These are phyloP conservation scores for Aureobasidium pullulans DNA, from an alignment of 2,329 filamentous ascomycete genomes.

Conservation along the genomic window DNA sequence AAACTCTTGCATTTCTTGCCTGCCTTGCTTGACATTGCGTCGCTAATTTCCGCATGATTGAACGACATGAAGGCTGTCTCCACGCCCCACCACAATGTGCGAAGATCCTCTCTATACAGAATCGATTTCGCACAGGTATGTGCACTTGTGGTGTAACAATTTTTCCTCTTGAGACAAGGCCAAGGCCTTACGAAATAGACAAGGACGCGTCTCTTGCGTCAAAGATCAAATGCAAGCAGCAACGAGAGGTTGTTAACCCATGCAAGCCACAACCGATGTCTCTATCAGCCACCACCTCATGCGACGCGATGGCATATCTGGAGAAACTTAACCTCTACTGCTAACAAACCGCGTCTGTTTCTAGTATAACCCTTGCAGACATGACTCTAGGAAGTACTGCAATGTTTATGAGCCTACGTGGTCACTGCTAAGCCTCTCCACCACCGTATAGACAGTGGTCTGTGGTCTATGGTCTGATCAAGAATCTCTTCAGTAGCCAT, in stretches of 20 bases:
- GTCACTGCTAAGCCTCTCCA: background rate
- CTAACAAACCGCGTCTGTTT: background rate
- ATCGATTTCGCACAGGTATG: background rate
- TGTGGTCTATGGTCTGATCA: background rate
- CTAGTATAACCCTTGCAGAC: background rate
- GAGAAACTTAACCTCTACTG: background rate
- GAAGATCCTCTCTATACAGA: background rate
- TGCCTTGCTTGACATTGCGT: background rate
- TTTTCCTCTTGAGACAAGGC: background rate
- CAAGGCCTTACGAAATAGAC: background rate
- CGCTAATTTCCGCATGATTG: background rate
- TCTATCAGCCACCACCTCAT: background rate
- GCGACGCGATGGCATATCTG: background rate
- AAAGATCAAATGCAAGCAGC: background rate
- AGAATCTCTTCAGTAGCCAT: background rate
- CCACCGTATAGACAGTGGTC: background rate
- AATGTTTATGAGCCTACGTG: background rate
- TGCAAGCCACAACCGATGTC: background rate
- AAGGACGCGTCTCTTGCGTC: background rate
- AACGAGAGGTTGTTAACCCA: background rate
- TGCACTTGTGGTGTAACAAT: background rate
- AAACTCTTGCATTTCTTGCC: no score
- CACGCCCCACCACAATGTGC: background rate
- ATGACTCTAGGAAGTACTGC: background rate
- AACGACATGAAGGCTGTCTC: background rate